Conservation (phyloP, 768 basidiomycete species). For the Brasilioporus rufonigricans region DNA sequence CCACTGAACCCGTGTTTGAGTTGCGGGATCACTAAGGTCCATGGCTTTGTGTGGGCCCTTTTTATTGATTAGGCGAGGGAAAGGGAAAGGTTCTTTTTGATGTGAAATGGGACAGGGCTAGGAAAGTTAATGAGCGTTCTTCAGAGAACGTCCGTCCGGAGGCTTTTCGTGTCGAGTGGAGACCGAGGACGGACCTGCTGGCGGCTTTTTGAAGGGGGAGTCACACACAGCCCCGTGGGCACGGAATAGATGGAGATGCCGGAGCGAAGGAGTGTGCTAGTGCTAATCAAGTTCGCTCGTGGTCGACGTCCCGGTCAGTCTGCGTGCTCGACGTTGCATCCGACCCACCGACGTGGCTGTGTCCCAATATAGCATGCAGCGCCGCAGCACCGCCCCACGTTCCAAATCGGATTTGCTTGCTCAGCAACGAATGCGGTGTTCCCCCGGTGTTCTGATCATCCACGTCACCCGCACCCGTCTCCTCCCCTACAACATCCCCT, state of each 20-base stretch:
- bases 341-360: conserved; percentile 36
- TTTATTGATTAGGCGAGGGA: conserved; percentile 39
- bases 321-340: conserved; percentile 31
- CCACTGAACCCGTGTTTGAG: conserved; percentile 35
- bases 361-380: conserved; percentile 32
- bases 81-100: conserved; percentile 33
- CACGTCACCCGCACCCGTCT: conserved; percentile 2
- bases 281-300: conserved; percentile 13
- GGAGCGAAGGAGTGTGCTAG: conserved; percentile 1
- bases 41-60: conserved; percentile 31
- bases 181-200: conserved; percentile 7
- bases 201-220: conserved; percentile 16
- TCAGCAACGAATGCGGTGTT: conserved; percentile 26
- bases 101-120: conserved; percentile 27
- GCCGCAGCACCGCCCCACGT: conserved; percentile 35
- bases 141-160: conserved; percentile 21
- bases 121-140: conserved; percentile 29
- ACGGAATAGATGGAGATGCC: conserved; percentile 15
- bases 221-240: conserved; percentile 17
- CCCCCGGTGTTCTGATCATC: conserved; percentile 11
- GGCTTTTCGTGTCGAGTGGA: conserved; percentile 16
- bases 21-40: conserved; percentile 33
- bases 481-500: not conserved
- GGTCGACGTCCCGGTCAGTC: not conserved
- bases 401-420: conserved; percentile 13